Evolutionary conservation across 2,329 filamentous ascomycete species (phyloP).

Genomic region (Penicillium paneum): DNA sequence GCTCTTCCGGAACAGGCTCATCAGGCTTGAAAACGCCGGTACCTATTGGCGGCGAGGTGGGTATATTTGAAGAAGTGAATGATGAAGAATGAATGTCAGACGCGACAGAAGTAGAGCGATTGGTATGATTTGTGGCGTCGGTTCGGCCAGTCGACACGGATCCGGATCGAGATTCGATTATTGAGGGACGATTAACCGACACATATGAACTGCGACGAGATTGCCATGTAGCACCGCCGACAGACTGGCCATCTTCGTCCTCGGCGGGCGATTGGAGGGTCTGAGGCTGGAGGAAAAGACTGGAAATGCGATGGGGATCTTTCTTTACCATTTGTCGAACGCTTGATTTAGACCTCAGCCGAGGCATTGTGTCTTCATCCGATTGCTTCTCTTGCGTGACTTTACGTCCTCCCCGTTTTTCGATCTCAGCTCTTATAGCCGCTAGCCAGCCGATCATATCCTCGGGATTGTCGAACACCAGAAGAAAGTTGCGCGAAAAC

Average conservation of each 20-base stretch:
- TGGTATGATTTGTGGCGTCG: slow-evolving; percentile 19
- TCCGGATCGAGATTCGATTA: slow-evolving; percentile 29
- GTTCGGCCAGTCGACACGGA: slow-evolving; percentile 30
- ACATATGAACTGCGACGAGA: slow-evolving; percentile 30
- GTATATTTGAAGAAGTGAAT: slow-evolving; percentile 14
- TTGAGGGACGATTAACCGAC: slow-evolving; percentile 30
- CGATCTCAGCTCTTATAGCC: slow-evolving; percentile 46
- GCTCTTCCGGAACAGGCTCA: slow-evolving; percentile 12
- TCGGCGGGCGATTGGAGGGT: slow-evolving; percentile 23
- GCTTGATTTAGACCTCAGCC: slow-evolving; percentile 29
- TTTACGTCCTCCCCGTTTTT: slow-evolving; percentile 45
- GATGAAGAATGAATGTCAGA: slow-evolving; percentile 19
- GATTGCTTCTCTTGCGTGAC: slow-evolving; percentile 39
- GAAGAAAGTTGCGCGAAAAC: slow-evolving; percentile 40
- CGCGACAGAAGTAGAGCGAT: slow-evolving; percentile 5
- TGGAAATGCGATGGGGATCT: slow-evolving; percentile 35
- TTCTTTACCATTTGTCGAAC: slow-evolving; percentile 35
- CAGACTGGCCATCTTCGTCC: slow-evolving; percentile 22
- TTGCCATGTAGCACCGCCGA: slow-evolving; percentile 22
- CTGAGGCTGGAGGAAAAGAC: slow-evolving; percentile 30
- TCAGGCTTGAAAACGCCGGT: slow-evolving; percentile 13
- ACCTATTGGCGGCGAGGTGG: slow-evolving; percentile 16
- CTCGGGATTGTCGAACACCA: slow-evolving; percentile 45
- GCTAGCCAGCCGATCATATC: slow-evolving; percentile 47
- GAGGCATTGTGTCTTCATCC: slow-evolving; percentile 27